Base-by-base conservation (phyloP, 192 early-diverging fungal species). In the Pilobolus umbonatus region DNA sequence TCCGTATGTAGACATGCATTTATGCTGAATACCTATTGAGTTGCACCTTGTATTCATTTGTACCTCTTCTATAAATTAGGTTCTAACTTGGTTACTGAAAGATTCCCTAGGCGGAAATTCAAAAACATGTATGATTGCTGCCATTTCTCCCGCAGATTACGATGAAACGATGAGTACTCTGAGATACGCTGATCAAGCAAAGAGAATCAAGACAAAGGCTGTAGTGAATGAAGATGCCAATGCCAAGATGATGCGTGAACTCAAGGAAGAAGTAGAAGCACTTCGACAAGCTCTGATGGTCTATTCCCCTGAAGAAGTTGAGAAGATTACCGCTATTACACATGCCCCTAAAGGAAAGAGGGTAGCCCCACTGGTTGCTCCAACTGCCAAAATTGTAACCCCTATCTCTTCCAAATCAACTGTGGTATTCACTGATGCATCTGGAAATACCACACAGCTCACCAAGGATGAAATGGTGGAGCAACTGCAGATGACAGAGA, bases 201-300 rank as follows among this genome's bases (percentile, higher is more conserved):
- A 93, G 67, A 81, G 79, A 40, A 93, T 96, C 68, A 85, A 93
- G 65, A 96, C 93, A 65, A 86, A 86, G 67, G 91, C 93, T 9
- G 80, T 89, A 0, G 88, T 96, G 42, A 96, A 96, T 68, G 93
- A 96, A 68, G 89, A 93, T 57, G 86, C 89, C 0, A 86, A 86
- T 42, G 82, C 77, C 11, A 84, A 78, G 51, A 67, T 92, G 3
- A 85, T 96, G 52, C 80, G 87, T 42, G 88, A 93, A 67, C 77
- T 96, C 14, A 86, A 90, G 64, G 84, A 87, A 26, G 93, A 96
- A 60, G 72, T 96, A 1, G 71, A 74, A 17, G 73, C 73, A 38
- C 69, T 96, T 19, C 76, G 81, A 14, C 75, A 68, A 10, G 77
- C 79, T 26, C 69, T 96, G 0, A 63, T 64, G 55, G 64, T 61